Percentiles rank a stretch among this genome's conserved stretches.
phyloP scores from a whole-genome alignment of 176 grass and related monocot species.

The Guadua angustifolia region DNA sequence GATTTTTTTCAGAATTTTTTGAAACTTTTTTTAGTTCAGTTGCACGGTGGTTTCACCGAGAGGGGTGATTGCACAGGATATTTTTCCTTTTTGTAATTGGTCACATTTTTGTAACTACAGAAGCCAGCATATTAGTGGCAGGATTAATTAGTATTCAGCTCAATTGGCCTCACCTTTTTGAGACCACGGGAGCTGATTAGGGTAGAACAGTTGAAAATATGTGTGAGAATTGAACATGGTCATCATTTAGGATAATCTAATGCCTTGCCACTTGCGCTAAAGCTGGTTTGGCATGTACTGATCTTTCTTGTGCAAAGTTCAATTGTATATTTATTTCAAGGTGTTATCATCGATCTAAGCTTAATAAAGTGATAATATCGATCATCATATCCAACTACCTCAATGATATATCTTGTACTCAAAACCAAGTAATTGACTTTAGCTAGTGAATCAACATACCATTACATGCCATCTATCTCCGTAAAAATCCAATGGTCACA shows the following conservation, averaged over 20 bases:
- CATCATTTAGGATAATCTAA: conserved; percentile 39
- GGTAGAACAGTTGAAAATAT: conserved; percentile 9
- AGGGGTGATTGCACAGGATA: too few species aligned
- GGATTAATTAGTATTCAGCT: background rate
- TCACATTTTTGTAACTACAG: conserved; percentile 7
- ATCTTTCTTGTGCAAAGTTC: conserved; percentile 52
- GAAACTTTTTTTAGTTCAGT: too few species aligned
- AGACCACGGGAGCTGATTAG: conserved; percentile 29
- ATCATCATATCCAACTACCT: conserved; percentile 44
- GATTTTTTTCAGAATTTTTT: too few species aligned
- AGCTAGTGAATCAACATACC: background rate
- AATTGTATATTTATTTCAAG: conserved; percentile 44
- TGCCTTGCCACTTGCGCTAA: conserved; percentile 45
- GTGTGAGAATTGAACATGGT: conserved; percentile 21
- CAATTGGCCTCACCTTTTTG: conserved; percentile 12
- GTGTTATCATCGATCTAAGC: conserved; percentile 43
- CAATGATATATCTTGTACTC: conserved; percentile 22
- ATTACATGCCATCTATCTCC: background rate
- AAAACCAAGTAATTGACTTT: conserved; percentile 34
- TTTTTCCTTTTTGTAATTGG: too few species aligned
- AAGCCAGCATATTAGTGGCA: background rate
- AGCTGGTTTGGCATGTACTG: conserved; percentile 49
- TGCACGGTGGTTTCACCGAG: too few species aligned
- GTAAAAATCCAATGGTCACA: background rate
- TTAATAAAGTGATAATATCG: conserved; percentile 39